Conservation (phyloP, 1,284 basidiomycete genomes). For the Serendipita sp. region DNA sequence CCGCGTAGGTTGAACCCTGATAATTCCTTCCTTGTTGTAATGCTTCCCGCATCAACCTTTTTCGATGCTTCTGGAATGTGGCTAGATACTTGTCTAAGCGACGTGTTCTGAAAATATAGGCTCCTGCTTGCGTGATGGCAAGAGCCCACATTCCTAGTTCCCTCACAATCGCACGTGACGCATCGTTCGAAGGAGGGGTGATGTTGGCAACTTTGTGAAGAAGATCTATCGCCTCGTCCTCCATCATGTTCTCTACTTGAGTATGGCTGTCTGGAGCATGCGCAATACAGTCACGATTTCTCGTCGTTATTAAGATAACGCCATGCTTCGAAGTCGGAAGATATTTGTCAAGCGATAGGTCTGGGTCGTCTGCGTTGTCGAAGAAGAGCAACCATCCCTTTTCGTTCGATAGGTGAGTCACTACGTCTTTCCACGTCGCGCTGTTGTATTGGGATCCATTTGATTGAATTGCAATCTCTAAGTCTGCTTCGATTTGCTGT, state of each 20-base stretch:
- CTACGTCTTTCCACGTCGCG: background rate
- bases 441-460: background rate
- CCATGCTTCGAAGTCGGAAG: background rate
- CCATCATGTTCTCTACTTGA: background rate
- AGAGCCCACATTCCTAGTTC: background rate
- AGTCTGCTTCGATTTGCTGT: background rate
- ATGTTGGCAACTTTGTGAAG: background rate
- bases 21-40: background rate
- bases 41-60: background rate
- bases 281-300: background rate
- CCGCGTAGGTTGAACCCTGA: background rate
- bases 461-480: background rate
- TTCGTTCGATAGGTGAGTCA: background rate
- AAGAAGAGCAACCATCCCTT: background rate
- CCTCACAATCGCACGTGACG: background rate
- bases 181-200: background rate
- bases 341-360: background rate
- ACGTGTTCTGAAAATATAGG: background rate
- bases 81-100: background rate
- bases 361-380: background rate
- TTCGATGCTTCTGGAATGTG: background rate
- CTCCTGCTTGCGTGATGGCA: background rate
- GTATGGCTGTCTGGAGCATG: background rate
- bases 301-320: background rate
- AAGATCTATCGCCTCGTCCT: background rate